These are phyloP conservation scores for Aspergillus puulaauensis DNA, from an alignment of 2,329 filamentous ascomycete genomes.

Conservation along the genomic window DNA sequence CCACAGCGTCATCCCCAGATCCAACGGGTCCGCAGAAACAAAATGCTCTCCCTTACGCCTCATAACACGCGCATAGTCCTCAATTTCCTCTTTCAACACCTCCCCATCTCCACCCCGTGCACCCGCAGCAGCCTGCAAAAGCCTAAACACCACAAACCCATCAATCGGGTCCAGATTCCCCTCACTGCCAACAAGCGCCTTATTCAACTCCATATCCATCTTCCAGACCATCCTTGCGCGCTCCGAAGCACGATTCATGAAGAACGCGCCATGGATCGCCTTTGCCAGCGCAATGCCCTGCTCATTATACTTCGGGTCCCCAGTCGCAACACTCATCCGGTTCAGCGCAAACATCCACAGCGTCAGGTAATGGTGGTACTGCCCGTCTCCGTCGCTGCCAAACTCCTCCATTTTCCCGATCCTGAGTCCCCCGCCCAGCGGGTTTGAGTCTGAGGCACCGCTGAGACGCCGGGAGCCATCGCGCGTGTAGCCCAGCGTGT, in stretches of 20 bases:
- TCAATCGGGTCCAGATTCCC: conserved; percentile 59
- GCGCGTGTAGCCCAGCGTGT: conserved; percentile 53
- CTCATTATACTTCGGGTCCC: conserved; percentile 49
- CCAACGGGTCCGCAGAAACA: conserved; percentile 52
- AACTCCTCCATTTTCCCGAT: conserved; percentile 55
- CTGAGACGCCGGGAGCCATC: conserved; percentile 50
- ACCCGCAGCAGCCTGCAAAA: conserved; percentile 43
- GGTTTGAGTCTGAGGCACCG: conserved; percentile 52
- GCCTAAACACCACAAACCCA: conserved; percentile 52
- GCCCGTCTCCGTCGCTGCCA: conserved; percentile 57
- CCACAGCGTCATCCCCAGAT: conserved; percentile 62
- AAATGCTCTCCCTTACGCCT: conserved; percentile 43
- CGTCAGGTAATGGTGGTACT: conserved; percentile 63
- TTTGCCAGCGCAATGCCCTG: conserved; percentile 54
- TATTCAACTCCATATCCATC: conserved; percentile 50
- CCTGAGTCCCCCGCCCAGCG: conserved; percentile 55
- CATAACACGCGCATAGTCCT: conserved; percentile 53
- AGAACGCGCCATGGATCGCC: conserved; percentile 55
- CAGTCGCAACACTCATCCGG: conserved; percentile 50
- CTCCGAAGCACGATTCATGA: conserved; percentile 36
- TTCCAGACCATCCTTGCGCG: conserved; percentile 57
- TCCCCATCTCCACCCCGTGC: conserved; percentile 18
- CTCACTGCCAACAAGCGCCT: conserved; percentile 50
- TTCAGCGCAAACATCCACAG: conserved; percentile 65
- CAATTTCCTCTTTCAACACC: conserved; percentile 51